These are phyloP conservation scores for Vanilla planifolia DNA, from an alignment of 106 monocot species.

Conservation along the genomic window DNA sequence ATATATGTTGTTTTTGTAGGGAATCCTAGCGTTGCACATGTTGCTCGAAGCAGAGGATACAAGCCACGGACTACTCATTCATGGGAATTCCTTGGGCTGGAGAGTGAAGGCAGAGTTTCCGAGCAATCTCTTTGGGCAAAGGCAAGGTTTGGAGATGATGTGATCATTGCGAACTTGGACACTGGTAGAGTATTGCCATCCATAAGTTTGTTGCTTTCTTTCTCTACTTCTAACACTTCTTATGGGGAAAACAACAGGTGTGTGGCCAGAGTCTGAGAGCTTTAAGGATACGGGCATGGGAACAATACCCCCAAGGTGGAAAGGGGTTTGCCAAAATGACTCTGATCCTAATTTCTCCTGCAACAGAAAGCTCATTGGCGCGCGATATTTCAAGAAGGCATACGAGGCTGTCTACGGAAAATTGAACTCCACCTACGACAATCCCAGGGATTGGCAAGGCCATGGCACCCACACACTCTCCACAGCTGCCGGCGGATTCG, in stretches of 20 bases:
- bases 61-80: conserved; percentile 67
- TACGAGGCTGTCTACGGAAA: background rate
- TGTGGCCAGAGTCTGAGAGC: conserved; percentile 11
- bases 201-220: too few relatives aligned
- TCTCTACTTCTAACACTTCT: too few relatives aligned
- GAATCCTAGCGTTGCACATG: conserved; percentile 35
- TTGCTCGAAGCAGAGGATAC: conserved; percentile 38
- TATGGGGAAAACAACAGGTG: background rate
- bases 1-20: conserved; percentile 13
- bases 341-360: conserved; percentile 21
- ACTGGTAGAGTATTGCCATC: too few relatives aligned
- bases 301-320: background rate
- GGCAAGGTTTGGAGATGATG: too few relatives aligned
- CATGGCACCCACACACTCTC: conserved; percentile 64
- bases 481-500: conserved; percentile 36
- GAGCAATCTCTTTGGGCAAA: conserved; percentile 33
- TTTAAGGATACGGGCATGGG: conserved; percentile 6
- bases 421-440: conserved; percentile 12
- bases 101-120: conserved; percentile 17
- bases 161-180: conserved; percentile 31
- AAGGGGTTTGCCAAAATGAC: background rate
- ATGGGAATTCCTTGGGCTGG: conserved; percentile 55
- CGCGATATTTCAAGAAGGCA: background rate
- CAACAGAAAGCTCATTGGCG: conserved; percentile 32
- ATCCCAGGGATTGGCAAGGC: conserved; percentile 38